Evolutionary conservation across 768 basidiomycete species (phyloP).

Genomic region (Lentinus brumalis): DNA sequence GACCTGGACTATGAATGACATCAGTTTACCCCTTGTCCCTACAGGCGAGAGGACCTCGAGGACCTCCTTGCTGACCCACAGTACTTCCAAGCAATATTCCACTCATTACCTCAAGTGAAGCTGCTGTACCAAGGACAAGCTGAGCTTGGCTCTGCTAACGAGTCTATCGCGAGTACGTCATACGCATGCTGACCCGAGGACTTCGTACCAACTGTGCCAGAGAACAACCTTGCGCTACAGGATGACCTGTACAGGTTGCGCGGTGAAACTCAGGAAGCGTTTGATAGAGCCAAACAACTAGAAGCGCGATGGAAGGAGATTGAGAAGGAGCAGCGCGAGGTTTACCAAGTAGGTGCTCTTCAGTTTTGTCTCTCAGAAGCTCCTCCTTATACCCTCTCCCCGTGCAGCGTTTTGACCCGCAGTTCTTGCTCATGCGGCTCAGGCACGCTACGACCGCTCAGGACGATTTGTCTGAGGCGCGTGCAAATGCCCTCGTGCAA

Average conservation of each 20-base stretch:
- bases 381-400: neutral
- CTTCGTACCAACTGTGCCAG: constrained; percentile 39
- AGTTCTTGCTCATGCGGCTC: constrained; percentile 86
- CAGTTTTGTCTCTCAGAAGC: neutral
- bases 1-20: neutral
- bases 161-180: constrained; percentile 79
- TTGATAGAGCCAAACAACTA: constrained; percentile 81
- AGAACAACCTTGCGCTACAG: constrained; percentile 74
- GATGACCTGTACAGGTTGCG: constrained; percentile 75
- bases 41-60: constrained; percentile 87
- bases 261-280: constrained; percentile 82
- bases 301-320: constrained; percentile 85
- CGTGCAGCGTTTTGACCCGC: constrained; percentile 74
- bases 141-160: constrained; percentile 81
- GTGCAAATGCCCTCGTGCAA: constrained; percentile 83
- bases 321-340: constrained; percentile 84
- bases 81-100: constrained; percentile 88
- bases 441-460: constrained; percentile 88
- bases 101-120: constrained; percentile 75
- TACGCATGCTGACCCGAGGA: neutral
- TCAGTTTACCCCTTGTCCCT: neutral
- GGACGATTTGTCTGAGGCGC: constrained; percentile 84
- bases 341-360: constrained; percentile 69
- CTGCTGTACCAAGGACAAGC: constrained; percentile 74
- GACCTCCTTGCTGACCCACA: constrained; percentile 78